phyloP scores from a whole-genome alignment of 108 stramenopile species.

The Skeletonema potamos region DNA sequence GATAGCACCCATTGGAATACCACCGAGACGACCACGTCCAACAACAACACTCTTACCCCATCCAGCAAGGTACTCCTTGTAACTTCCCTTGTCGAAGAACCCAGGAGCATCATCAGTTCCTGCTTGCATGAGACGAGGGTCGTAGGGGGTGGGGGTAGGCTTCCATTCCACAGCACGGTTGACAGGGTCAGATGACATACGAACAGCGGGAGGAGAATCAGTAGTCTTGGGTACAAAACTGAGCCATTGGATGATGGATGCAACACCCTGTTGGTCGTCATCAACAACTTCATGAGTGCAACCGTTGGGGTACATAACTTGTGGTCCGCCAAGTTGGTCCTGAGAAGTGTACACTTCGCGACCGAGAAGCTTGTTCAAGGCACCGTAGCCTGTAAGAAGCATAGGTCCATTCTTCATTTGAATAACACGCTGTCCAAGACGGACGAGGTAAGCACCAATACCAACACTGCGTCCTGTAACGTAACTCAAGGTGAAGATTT shows the following conservation, averaged over 20 bases:
- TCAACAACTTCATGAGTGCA: slow-evolving; percentile 91
- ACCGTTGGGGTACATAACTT: slow-evolving; percentile 98
- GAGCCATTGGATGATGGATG: slow-evolving; percentile 90
- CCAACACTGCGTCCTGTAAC: slow-evolving; percentile 96
- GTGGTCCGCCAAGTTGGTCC: slow-evolving; percentile 98
- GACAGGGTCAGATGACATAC: slow-evolving; percentile 84
- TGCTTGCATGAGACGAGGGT: slow-evolving; percentile 91
- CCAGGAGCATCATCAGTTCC: slow-evolving; percentile 80
- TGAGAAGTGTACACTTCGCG: slow-evolving; percentile 97
- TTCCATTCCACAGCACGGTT: slow-evolving; percentile 85
- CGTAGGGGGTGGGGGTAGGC: slow-evolving; percentile 95
- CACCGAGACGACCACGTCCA: slow-evolving; percentile 96
- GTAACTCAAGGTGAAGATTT: slow-evolving; percentile 96
- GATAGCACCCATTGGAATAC: slow-evolving; percentile 97
- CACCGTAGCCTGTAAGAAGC: slow-evolving; percentile 93
- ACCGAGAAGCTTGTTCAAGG: slow-evolving; percentile 97
- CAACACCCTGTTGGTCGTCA: slow-evolving; percentile 93
- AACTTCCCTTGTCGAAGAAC: slow-evolving; percentile 96
- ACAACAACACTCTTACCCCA: slow-evolving; percentile 98
- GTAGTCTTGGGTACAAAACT: slow-evolving; percentile 93
- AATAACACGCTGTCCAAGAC: slow-evolving; percentile 92
- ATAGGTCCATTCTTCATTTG: slow-evolving; percentile 93
- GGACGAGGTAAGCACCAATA: slow-evolving; percentile 93
- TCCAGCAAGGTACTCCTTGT: slow-evolving; percentile 93
- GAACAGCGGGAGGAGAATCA: slow-evolving; percentile 67